These are phyloP conservation scores for Ganoderma lingzhi DNA, from an alignment of 1,284 basidiomycete species.

Conservation along the genomic window DNA sequence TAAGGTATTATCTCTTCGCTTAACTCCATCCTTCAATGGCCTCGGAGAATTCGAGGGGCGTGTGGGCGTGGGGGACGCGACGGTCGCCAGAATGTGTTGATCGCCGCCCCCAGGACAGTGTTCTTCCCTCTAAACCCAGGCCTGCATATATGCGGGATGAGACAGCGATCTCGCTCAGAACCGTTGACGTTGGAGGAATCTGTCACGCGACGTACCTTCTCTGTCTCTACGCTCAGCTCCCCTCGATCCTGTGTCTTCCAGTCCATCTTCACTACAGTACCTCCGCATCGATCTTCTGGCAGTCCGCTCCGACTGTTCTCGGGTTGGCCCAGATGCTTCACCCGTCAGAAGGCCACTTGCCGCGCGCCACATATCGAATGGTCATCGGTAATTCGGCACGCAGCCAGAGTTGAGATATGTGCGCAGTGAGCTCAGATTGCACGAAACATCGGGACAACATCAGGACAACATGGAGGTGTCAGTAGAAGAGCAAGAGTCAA, in stretches of 20 bases:
- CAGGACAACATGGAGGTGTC: too few relatives aligned
- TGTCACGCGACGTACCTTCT: conserved; percentile 1
- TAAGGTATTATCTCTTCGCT: background rate
- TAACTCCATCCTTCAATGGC: too few relatives aligned
- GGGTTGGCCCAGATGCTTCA: too few relatives aligned
- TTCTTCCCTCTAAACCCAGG: background rate
- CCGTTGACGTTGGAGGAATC: background rate
- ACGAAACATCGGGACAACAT: background rate
- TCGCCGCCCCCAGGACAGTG: background rate
- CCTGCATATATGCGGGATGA: background rate
- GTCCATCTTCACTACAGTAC: too few relatives aligned
- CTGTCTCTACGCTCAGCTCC: background rate
- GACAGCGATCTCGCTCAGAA: background rate
- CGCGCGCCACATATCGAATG: too few relatives aligned
- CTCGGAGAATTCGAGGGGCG: too few relatives aligned
- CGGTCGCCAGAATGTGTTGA: background rate
- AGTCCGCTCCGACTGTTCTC: too few relatives aligned
- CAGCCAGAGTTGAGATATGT: background rate
- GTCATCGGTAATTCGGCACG: background rate
- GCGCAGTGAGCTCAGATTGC: background rate
- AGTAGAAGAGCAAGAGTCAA: too few relatives aligned
- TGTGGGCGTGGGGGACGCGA: background rate
- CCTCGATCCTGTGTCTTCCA: background rate
- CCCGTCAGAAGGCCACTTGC: too few relatives aligned
- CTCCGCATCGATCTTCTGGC: too few relatives aligned